These are phyloP conservation scores for Rhynchosporium agropyri DNA, from an alignment of 2,329 filamentous ascomycete genomes.

Conservation along the genomic window DNA sequence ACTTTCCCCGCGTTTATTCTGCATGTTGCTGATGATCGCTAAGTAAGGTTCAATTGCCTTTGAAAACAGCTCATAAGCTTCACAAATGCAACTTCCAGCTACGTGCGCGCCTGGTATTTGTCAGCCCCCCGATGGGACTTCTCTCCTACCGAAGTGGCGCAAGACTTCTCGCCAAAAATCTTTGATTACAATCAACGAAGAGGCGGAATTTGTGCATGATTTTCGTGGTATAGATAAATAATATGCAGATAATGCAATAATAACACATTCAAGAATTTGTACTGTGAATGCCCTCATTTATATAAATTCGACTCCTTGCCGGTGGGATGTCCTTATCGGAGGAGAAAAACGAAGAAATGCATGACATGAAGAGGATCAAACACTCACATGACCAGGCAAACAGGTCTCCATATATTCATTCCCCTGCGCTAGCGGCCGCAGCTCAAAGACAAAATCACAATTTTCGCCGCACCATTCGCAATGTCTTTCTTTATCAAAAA, in stretches of 20 bases:
- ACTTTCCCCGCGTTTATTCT: not conserved
- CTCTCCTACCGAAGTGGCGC: not conserved
- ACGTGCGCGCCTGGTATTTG: not conserved
- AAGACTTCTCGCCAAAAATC: not conserved
- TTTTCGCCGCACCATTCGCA: constrained; percentile 21
- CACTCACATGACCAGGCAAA: constrained; percentile 8
- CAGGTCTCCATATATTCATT: not conserved
- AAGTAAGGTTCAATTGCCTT: not conserved
- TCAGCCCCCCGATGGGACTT: not conserved
- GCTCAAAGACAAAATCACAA: constrained; percentile 23
- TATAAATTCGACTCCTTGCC: too few species aligned
- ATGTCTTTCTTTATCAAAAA: constrained; percentile 51
- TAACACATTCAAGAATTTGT: not conserved
- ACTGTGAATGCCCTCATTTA: not conserved
- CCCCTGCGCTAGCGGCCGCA: constrained; percentile 11
- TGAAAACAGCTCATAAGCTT: too few species aligned
- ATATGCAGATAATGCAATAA: not conserved
- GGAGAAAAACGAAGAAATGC: too few species aligned
- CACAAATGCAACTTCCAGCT: not conserved
- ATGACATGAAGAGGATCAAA: constrained; percentile 2
- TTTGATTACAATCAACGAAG: not conserved
- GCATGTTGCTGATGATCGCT: not conserved
- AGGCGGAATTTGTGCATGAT: not conserved
- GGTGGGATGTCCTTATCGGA: too few species aligned
- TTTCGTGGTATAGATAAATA: not conserved